Conservation (phyloP, 768 basidiomycete species). For the Lactarius quietus region DNA sequence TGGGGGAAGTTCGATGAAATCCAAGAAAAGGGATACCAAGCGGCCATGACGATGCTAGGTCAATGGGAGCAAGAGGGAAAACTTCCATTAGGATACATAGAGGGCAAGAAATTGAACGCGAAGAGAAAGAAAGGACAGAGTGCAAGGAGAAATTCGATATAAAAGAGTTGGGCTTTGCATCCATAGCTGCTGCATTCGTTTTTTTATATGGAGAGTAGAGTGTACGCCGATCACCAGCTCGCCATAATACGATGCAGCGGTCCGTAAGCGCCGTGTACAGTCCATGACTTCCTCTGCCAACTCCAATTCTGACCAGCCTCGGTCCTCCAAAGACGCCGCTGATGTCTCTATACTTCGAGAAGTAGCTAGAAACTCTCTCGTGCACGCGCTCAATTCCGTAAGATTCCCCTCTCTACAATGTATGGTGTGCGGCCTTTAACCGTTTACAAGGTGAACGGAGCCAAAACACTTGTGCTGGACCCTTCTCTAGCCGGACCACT, state of each 20-base stretch:
- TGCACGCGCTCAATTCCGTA: slow-evolving; percentile 84
- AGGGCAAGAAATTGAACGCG: slow-evolving; percentile 46
- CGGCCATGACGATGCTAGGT: slow-evolving; percentile 64
- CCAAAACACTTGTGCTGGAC: slow-evolving; percentile 96
- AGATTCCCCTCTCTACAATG: neutral
- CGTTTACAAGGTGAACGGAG: slow-evolving; percentile 69
- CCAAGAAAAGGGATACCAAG: slow-evolving; percentile 72
- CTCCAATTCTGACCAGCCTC: slow-evolving; percentile 33
- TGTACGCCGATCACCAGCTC: too few relatives aligned
- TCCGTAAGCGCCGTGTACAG: neutral
- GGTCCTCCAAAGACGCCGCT: slow-evolving; percentile 40
- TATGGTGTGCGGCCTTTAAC: neutral
- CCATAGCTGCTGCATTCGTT: too few relatives aligned
- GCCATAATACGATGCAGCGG: slow-evolving; percentile 1
- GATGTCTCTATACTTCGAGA: slow-evolving; percentile 72
- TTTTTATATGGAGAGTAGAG: too few relatives aligned
- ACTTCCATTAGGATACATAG: slow-evolving; percentile 71
- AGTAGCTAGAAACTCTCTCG: slow-evolving; percentile 70
- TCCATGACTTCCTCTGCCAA: slow-evolving; percentile 28
- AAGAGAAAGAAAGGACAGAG: slow-evolving; percentile 66
- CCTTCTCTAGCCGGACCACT: slow-evolving; percentile 84
- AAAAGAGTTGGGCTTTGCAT: neutral
- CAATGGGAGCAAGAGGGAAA: slow-evolving; percentile 81
- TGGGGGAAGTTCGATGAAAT: slow-evolving; percentile 90
- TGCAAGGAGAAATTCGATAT: slow-evolving; percentile 72